Conservation (phyloP, 75 land plant genomes). For the Picea sitchensis region DNA sequence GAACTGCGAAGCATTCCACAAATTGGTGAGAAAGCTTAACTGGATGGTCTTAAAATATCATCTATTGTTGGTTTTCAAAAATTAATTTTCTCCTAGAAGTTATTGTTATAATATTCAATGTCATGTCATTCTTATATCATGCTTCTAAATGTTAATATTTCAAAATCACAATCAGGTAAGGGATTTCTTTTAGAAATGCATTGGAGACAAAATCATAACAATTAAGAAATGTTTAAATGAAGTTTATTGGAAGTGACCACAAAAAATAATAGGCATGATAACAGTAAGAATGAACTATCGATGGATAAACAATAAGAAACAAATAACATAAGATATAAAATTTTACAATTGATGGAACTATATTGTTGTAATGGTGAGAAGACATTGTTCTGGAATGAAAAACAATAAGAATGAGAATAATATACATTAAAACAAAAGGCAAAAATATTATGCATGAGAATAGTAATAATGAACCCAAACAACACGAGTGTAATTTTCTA, state of each 20-base stretch:
- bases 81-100: background rate
- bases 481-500: background rate
- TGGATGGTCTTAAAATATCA: background rate
- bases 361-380: background rate
- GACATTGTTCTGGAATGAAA: background rate
- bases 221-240: background rate
- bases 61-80: background rate
- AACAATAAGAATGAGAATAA: background rate
- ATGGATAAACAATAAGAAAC: background rate
- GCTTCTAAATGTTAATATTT: background rate
- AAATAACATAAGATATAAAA: background rate
- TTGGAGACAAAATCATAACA: background rate
- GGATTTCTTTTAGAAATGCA: background rate
- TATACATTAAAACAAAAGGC: too few relatives aligned
- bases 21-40: background rate
- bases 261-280: background rate
- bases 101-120: background rate
- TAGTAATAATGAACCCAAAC: background rate
- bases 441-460: background rate
- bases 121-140: background rate
- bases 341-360: background rate
- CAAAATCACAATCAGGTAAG: too few relatives aligned
- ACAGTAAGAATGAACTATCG: background rate
- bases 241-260: background rate
- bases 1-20: constrained; percentile 14